Evolutionary conservation across 2,329 filamentous ascomycete species (phyloP).

Genomic region (Aphanocladium album): DNA sequence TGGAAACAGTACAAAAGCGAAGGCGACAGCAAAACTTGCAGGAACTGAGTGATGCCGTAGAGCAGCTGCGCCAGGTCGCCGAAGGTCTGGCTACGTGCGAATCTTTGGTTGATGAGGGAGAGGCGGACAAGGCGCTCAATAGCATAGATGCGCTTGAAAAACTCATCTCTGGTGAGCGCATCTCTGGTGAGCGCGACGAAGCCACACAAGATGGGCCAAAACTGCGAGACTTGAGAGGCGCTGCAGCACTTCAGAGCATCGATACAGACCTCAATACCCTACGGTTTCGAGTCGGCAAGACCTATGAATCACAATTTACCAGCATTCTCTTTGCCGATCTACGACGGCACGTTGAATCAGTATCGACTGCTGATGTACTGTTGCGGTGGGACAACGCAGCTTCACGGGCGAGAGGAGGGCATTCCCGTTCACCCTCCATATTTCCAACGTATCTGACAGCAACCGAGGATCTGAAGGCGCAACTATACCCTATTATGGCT

Average conservation of each 20-base stretch:
- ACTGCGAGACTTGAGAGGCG: slow-evolving; percentile 65
- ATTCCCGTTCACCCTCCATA: slow-evolving; percentile 60
- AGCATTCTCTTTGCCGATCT: slow-evolving; percentile 74
- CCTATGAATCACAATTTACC: slow-evolving; percentile 77
- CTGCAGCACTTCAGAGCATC: slow-evolving; percentile 76
- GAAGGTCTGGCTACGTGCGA: slow-evolving; percentile 73
- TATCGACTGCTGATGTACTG: slow-evolving; percentile 68
- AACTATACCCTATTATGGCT: slow-evolving; percentile 64
- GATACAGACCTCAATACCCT: slow-evolving; percentile 71
- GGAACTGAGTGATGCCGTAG: slow-evolving; percentile 74
- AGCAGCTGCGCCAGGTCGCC: slow-evolving; percentile 76
- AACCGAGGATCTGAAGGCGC: slow-evolving; percentile 63
- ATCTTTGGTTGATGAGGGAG: slow-evolving; percentile 72
- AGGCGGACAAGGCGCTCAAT: slow-evolving; percentile 74
- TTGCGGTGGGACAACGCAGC: slow-evolving; percentile 79
- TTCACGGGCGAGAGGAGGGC: slow-evolving; percentile 66
- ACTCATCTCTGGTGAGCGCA: slow-evolving; percentile 71
- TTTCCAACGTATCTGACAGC: slow-evolving; percentile 76
- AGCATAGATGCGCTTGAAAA: slow-evolving; percentile 73
- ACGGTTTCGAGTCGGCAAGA: slow-evolving; percentile 76
- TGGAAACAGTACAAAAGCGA: slow-evolving; percentile 81
- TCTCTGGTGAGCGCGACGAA: slow-evolving; percentile 62
- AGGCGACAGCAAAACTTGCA: slow-evolving; percentile 78
- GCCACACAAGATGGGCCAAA: slow-evolving; percentile 26
- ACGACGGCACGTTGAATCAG: slow-evolving; percentile 69